phyloP scores from a whole-genome alignment of 352 stramenopile genomes.

The Pythium periplocum region DNA sequence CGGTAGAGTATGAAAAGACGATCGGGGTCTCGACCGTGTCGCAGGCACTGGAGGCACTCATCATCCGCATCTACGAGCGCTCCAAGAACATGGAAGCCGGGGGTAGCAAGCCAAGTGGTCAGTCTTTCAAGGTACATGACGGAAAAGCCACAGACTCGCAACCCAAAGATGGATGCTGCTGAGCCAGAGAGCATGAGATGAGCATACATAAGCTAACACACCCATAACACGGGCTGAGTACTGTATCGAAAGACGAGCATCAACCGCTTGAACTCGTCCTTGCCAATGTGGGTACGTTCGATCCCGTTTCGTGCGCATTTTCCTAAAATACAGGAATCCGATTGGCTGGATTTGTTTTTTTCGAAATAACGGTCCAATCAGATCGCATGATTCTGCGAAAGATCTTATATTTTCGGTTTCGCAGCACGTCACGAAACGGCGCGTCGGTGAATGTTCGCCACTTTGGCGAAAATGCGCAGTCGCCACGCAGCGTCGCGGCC shows the following conservation, averaged over 20 bases:
- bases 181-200: neutral
- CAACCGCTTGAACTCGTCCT: too few relatives aligned
- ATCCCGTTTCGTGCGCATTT: slow-evolving; percentile 1
- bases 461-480: slow-evolving; percentile 9
- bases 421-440: neutral
- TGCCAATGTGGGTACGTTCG: slow-evolving; percentile 1
- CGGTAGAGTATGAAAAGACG: slow-evolving; percentile 46
- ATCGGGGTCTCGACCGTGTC: slow-evolving; percentile 34
- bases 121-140: slow-evolving; percentile 31
- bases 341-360: slow-evolving; percentile 6
- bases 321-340: slow-evolving; percentile 2
- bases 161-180: slow-evolving; percentile 34
- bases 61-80: slow-evolving; percentile 63
- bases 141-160: slow-evolving; percentile 3
- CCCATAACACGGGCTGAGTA: too few relatives aligned
- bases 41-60: slow-evolving; percentile 54
- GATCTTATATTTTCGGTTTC: slow-evolving; percentile 2
- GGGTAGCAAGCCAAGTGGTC: slow-evolving; percentile 40
- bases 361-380: slow-evolving; percentile 3
- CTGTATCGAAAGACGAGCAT: too few relatives aligned
- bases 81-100: slow-evolving; percentile 51
- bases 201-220: too few relatives aligned
- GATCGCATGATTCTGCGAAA: slow-evolving; percentile 2
- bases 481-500: neutral
- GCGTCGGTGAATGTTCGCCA: slow-evolving; percentile 1